A percentile compares a stretch with the other conserved stretches of the same genome.
Conservation (phyloP, 805 yeast genomes). For the Candida germanica region DNA sequence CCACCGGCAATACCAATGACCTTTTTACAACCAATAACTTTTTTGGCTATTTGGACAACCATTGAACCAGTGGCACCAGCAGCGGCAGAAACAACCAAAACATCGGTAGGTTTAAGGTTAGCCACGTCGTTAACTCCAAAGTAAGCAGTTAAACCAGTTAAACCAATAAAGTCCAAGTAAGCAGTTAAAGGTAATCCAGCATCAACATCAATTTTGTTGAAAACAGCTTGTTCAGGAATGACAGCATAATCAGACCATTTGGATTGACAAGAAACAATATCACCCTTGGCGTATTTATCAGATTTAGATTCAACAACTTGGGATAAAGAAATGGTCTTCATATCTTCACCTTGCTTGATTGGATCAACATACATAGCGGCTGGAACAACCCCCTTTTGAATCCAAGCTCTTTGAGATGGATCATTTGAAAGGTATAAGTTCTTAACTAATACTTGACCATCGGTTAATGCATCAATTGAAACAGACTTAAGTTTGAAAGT, state of each 20-base stretch:
- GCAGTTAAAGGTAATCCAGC: conserved; percentile 19
- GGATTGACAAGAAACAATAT: conserved; percentile 18
- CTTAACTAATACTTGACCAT: conserved; percentile 27
- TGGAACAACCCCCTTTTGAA: conserved; percentile 24
- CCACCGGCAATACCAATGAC: conserved; percentile 34
- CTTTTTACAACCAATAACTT: conserved; percentile 22
- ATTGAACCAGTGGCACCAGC: conserved; percentile 33
- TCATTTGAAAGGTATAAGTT: conserved; percentile 31
- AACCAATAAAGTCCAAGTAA: conserved; percentile 24
- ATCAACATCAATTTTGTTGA: conserved; percentile 15
- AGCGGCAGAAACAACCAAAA: conserved; percentile 29
- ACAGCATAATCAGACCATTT: conserved; percentile 25
- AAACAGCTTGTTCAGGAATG: conserved; percentile 13
- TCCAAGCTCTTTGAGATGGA: conserved; percentile 37
- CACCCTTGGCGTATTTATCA: conserved; percentile 23
- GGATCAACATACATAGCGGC: conserved; percentile 22
- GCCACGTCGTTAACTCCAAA: conserved; percentile 34
- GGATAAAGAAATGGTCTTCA: conserved; percentile 21
- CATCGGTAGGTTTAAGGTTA: conserved; percentile 18
- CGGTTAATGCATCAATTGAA: conserved; percentile 7
- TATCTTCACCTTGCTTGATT: conserved; percentile 19
- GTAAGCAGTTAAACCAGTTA: conserved; percentile 31
- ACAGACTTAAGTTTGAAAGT: conserved; percentile 25
- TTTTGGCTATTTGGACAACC: conserved; percentile 30
- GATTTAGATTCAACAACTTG: conserved; percentile 24